Conservation (phyloP, 257 asterid species). For the Ophiorrhiza pumila region DNA sequence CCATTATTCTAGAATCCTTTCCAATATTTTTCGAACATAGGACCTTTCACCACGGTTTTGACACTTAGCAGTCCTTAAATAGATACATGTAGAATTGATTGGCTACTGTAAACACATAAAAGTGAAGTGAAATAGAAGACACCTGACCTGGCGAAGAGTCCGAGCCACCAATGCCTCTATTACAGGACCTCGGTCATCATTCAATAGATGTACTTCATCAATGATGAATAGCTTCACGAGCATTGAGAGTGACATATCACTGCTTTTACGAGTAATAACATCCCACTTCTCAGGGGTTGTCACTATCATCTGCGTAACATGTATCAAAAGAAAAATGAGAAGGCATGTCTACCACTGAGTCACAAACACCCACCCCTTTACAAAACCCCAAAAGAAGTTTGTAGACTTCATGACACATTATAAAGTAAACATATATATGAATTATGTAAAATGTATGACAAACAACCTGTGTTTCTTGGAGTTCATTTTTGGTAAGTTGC, state of each 20-base stretch:
- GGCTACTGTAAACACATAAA: background rate
- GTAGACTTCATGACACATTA: background rate
- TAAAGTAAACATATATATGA: conserved; percentile 9
- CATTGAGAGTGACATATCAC: conserved; percentile 97
- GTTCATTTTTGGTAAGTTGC: conserved; percentile 93
- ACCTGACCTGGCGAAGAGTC: conserved; percentile 89
- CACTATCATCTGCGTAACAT: conserved; percentile 82
- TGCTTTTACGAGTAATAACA: conserved; percentile 98
- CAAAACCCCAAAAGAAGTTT: background rate
- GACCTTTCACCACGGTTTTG: too few species aligned
- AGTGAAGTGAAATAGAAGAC: conserved; percentile 15
- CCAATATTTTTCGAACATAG: too few species aligned
- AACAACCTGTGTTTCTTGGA: conserved; percentile 88
- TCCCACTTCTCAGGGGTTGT: conserved; percentile 99
- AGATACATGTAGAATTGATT: too few species aligned
- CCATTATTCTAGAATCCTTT: background rate
- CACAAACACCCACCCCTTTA: background rate
- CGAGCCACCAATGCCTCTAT: conserved; percentile 99
- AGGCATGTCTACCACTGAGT: background rate
- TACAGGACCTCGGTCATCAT: conserved; percentile 97
- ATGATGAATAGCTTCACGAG: conserved; percentile 96
- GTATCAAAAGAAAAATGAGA: conserved; percentile 15
- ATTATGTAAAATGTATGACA: conserved; percentile 18
- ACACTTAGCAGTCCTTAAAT: too few species aligned
- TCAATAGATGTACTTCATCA: conserved; percentile 94